phyloP scores from a whole-genome alignment of 495 filamentous ascomycete species.

The Bacidia gigantensis region DNA sequence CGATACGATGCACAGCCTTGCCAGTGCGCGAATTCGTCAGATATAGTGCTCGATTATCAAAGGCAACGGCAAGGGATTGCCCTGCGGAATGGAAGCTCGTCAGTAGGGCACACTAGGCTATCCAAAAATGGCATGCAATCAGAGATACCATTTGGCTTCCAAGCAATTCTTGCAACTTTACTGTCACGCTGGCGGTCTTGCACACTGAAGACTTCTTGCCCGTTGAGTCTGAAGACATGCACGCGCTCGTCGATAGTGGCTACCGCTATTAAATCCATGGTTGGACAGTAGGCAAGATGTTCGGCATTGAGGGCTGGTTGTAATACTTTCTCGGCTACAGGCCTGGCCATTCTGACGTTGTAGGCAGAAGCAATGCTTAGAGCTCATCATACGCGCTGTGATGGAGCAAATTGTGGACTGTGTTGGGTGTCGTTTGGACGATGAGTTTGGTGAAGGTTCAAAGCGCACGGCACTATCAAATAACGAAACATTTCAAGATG shows the following conservation, averaged over 20 bases:
- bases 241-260: conserved; percentile 52
- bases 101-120: not conserved
- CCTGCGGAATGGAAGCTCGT: conserved; percentile 28
- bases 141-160: conserved; percentile 66
- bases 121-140: not conserved
- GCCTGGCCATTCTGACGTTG: conserved; percentile 8
- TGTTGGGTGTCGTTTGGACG: too few relatives aligned
- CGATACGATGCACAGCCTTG: conserved; percentile 62
- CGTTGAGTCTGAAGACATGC: conserved; percentile 53
- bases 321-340: conserved; percentile 40
- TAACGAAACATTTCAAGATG: too few relatives aligned
- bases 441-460: too few relatives aligned
- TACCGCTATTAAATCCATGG: conserved; percentile 65
- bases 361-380: not conserved
- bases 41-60: conserved; percentile 56
- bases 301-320: conserved; percentile 39
- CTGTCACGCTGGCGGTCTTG: conserved; percentile 30
- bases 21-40: conserved; percentile 61
- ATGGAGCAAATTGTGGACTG: too few relatives aligned
- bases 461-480: too few relatives aligned
- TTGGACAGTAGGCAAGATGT: conserved; percentile 61
- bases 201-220: conserved; percentile 53
- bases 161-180: conserved; percentile 43
- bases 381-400: too few relatives aligned
- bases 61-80: conserved; percentile 62